Conservation (phyloP, 164 flowering plant species). For the grape (Vitis vinifera) region DNA sequence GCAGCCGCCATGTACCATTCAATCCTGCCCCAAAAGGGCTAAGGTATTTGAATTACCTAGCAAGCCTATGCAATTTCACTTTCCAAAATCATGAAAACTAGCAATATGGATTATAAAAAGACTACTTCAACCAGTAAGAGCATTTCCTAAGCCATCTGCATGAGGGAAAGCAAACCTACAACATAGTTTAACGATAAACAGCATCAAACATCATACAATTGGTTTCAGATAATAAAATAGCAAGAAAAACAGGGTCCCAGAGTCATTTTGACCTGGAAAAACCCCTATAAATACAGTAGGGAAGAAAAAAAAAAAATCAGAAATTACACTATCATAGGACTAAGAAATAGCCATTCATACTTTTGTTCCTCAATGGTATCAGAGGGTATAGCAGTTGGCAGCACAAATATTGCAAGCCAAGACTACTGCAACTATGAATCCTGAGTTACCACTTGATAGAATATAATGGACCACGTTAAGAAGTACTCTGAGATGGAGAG, state of each 20-base stretch:
- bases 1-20: too few relatives aligned
- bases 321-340: neutral
- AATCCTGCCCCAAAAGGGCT: too few relatives aligned
- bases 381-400: neutral
- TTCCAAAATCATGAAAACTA: too few relatives aligned
- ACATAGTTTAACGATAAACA: neutral
- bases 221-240: neutral
- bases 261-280: neutral
- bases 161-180: neutral
- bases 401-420: neutral
- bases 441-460: too few relatives aligned
- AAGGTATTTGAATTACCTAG: too few relatives aligned
- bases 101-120: too few relatives aligned
- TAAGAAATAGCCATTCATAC: neutral
- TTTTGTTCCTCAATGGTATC: neutral
- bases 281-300: neutral
- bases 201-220: neutral
- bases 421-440: neutral
- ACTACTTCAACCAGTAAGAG: too few relatives aligned
- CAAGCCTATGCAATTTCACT: too few relatives aligned
- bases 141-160: too few relatives aligned
- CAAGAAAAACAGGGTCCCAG: neutral
- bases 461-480: too few relatives aligned
- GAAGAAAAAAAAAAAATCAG: neutral
- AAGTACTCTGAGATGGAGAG: too few relatives aligned